These are phyloP conservation scores for Vigna hirtella DNA, from an alignment of 306 rosid species.

Conservation along the genomic window DNA sequence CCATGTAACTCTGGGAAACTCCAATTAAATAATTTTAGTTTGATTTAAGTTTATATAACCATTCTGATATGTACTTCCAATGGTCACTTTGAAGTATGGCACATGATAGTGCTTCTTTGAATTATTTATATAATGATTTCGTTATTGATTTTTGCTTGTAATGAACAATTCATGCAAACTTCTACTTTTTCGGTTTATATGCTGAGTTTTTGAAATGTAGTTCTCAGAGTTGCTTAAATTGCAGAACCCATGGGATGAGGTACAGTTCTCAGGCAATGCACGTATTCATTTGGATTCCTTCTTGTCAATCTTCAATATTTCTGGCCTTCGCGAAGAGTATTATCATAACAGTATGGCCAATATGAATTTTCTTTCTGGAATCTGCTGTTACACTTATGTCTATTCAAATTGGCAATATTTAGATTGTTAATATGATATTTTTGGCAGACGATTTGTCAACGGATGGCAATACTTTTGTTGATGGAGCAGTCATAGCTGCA, in stretches of 20 bases:
- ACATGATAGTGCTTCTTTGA: background rate
- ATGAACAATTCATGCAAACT: slow-evolving; percentile 30
- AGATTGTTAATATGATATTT: slow-evolving; percentile 26
- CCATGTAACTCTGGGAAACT: background rate
- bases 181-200: slow-evolving; percentile 1
- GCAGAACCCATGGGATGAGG: slow-evolving; percentile 95
- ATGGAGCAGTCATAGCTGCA: slow-evolving; percentile 90
- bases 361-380: slow-evolving; percentile 33
- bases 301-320: slow-evolving; percentile 88
- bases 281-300: slow-evolving; percentile 88
- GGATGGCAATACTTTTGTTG: slow-evolving; percentile 71
- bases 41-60: background rate
- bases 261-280: slow-evolving; percentile 79
- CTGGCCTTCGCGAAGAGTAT: slow-evolving; percentile 89
- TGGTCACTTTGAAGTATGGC: background rate
- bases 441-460: slow-evolving; percentile 67
- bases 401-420: slow-evolving; percentile 28
- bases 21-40: background rate
- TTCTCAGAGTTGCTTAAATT: slow-evolving; percentile 40
- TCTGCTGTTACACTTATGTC: slow-evolving; percentile 16
- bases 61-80: background rate
- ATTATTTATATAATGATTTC: slow-evolving; percentile 7
- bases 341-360: slow-evolving; percentile 72
- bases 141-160: background rate
- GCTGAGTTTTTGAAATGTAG: slow-evolving; percentile 24